Percentiles rank a stretch among this genome's conserved stretches.
These are phyloP conservation scores for Marasmius fiardii DNA, from an alignment of 1,284 basidiomycete species.

Conservation along the genomic window DNA sequence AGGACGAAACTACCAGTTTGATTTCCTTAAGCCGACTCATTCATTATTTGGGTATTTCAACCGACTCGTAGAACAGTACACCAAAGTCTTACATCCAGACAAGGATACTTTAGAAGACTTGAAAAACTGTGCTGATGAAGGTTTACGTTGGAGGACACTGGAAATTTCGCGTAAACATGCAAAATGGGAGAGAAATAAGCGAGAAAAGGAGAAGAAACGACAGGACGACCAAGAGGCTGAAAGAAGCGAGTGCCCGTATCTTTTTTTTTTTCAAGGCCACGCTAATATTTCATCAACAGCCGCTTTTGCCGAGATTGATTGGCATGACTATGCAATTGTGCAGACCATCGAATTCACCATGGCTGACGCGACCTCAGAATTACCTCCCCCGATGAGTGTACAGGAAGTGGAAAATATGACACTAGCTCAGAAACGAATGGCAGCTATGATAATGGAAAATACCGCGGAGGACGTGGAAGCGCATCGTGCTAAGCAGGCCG, in stretches of 20 bases:
- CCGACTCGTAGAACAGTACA: conserved; percentile 94
- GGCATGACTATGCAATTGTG: conserved; percentile 99
- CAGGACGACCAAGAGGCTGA: conserved; percentile 91
- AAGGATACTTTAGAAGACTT: conserved; percentile 73
- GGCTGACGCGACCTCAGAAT: conserved; percentile 85
- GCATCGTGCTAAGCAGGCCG: conserved; percentile 73
- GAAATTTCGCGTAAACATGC: conserved; percentile 78
- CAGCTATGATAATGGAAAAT: conserved; percentile 96
- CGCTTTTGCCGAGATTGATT: conserved; percentile 96
- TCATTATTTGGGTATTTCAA: conserved; percentile 98
- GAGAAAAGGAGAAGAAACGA: conserved; percentile 83
- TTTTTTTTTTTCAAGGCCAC: conserved; percentile 4
- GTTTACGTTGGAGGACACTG: conserved; percentile 73
- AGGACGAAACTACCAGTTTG: conserved; percentile 96
- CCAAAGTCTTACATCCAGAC: conserved; percentile 84
- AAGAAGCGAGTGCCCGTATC: conserved; percentile 51
- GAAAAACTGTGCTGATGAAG: conserved; percentile 57
- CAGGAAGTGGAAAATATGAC: conserved; percentile 97
- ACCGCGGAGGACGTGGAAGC: conserved; percentile 83
- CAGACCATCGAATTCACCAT: conserved; percentile 98
- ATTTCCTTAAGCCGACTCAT: conserved; percentile 94
- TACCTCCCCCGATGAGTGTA: conserved; percentile 93
- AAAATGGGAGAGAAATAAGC: conserved; percentile 84
- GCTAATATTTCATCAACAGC: conserved; percentile 36
- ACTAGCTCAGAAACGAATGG: conserved; percentile 96